Conservation (phyloP, 805 yeast species). For the Ogataea nonfermentans region DNA sequence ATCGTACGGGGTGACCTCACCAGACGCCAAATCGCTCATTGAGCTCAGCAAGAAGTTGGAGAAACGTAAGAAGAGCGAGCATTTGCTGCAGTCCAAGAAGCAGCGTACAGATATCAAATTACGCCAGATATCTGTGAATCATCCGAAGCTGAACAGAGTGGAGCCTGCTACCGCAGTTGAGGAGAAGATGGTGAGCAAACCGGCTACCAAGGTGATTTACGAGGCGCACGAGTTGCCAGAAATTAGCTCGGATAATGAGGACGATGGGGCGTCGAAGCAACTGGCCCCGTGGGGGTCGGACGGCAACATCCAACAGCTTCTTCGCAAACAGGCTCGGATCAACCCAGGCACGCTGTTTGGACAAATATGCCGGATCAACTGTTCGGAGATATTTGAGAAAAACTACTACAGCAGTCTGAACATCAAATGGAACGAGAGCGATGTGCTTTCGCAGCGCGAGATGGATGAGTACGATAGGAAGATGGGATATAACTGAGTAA, state of each 20-base stretch:
- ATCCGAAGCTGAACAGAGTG: slow-evolving; percentile 17
- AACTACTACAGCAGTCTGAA: slow-evolving; percentile 25
- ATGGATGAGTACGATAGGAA: slow-evolving; percentile 27
- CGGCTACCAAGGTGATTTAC: background rate
- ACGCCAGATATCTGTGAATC: slow-evolving; percentile 19
- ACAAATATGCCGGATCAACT: slow-evolving; percentile 18
- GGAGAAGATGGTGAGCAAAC: background rate
- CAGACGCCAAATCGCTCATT: slow-evolving; percentile 19
- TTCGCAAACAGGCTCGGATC: slow-evolving; percentile 20
- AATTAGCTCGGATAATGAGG: slow-evolving; percentile 25
- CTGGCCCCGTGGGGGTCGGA: slow-evolving; percentile 29
- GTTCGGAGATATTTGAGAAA: slow-evolving; percentile 25
- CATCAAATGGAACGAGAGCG: slow-evolving; percentile 26
- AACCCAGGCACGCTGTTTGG: slow-evolving; percentile 32
- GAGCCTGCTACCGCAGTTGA: background rate
- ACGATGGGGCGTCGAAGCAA: slow-evolving; percentile 17
- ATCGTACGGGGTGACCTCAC: slow-evolving; percentile 9
- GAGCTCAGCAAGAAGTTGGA: slow-evolving; percentile 22
- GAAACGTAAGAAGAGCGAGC: slow-evolving; percentile 20
- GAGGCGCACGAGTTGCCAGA: slow-evolving; percentile 22
- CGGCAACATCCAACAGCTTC: slow-evolving; percentile 16
- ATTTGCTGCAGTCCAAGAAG: slow-evolving; percentile 14
- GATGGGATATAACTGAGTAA: slow-evolving; percentile 27
- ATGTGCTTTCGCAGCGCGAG: slow-evolving; percentile 25
- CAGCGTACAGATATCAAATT: slow-evolving; percentile 14